Percentiles rank a stretch among this genome's conserved stretches.
phyloP scores from a whole-genome alignment of 768 basidiomycete species.

The Hericium erinaceus region DNA sequence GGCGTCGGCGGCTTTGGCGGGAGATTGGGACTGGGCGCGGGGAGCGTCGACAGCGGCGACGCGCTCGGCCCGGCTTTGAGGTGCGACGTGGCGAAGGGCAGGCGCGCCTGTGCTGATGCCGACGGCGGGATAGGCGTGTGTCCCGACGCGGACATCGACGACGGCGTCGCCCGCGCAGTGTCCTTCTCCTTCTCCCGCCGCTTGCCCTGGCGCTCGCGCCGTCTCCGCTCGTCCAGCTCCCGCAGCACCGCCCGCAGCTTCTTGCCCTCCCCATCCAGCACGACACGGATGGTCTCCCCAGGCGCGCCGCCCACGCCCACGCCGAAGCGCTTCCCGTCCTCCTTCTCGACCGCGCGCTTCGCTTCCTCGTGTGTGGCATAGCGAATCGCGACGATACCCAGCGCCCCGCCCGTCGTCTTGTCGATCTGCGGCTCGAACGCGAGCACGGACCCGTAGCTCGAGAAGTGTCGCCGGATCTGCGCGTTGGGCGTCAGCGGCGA shows the following conservation, averaged over 20 bases:
- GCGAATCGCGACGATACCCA: constrained; percentile 75
- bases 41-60: constrained; percentile 6
- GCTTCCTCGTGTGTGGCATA: constrained; percentile 63
- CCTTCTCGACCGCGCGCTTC: constrained; percentile 49
- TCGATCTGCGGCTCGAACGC: constrained; percentile 76
- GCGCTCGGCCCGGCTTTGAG: constrained; percentile 6
- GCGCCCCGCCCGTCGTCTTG: constrained; percentile 64
- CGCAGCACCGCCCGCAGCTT: constrained; percentile 56
- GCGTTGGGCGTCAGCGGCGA: constrained; percentile 61
- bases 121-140: constrained; percentile 1
- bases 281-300: constrained; percentile 58
- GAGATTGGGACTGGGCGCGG: constrained; percentile 3
- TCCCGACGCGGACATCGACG: constrained; percentile 2
- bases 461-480: constrained; percentile 58
- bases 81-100: constrained; percentile 23
- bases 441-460: constrained; percentile 47
- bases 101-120: background rate
- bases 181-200: constrained; percentile 30
- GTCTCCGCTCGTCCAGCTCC: constrained; percentile 47
- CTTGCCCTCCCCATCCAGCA: constrained; percentile 69
- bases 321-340: constrained; percentile 56
- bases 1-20: constrained; percentile 13
- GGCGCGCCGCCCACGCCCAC: constrained; percentile 31
- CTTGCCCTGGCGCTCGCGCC: constrained; percentile 38
- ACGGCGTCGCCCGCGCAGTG: constrained; percentile 2